Percentiles rank a stretch among this genome's conserved stretches.
phyloP scores from a whole-genome alignment of 2,329 filamentous ascomycete species.

The Colletotrichum filicis region DNA sequence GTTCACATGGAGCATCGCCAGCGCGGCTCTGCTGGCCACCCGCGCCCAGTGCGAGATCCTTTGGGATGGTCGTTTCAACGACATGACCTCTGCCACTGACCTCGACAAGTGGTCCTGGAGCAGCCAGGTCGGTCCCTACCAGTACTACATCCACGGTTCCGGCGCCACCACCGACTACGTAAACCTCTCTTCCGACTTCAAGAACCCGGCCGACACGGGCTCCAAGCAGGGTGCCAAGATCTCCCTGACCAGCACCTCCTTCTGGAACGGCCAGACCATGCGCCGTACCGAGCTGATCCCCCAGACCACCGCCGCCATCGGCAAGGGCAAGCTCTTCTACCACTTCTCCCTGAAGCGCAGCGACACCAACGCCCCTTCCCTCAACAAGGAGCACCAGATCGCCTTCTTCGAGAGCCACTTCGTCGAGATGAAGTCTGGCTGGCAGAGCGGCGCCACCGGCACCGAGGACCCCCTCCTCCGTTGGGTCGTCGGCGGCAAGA shows the following conservation, averaged over 20 bases:
- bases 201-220: conserved; percentile 72
- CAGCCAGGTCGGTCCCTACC: conserved; percentile 76
- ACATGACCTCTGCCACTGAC: conserved; percentile 63
- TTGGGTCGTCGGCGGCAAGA: conserved; percentile 71
- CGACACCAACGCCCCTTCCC: conserved; percentile 68
- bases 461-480: conserved; percentile 64
- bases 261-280: conserved; percentile 80
- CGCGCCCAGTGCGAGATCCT: conserved; percentile 48
- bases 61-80: conserved; percentile 76
- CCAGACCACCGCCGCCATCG: conserved; percentile 73
- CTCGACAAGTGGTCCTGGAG: conserved; percentile 73
- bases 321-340: conserved; percentile 74
- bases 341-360: conserved; percentile 76
- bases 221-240: conserved; percentile 76
- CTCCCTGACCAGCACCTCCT: conserved; percentile 71
- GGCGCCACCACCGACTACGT: conserved; percentile 68
- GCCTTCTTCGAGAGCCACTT: conserved; percentile 76
- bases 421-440: conserved; percentile 79
- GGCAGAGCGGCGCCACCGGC: conserved; percentile 59
- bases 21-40: conserved; percentile 31
- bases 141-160: conserved; percentile 80
- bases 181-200: conserved; percentile 68
- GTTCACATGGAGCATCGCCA: conserved; percentile 32
- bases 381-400: conserved; percentile 75
- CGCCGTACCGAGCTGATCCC: conserved; percentile 80